Percentiles rank a stretch among this genome's conserved stretches.
phyloP scores from a whole-genome alignment of 2,329 filamentous ascomycete species.

The Periconia sp. region DNA sequence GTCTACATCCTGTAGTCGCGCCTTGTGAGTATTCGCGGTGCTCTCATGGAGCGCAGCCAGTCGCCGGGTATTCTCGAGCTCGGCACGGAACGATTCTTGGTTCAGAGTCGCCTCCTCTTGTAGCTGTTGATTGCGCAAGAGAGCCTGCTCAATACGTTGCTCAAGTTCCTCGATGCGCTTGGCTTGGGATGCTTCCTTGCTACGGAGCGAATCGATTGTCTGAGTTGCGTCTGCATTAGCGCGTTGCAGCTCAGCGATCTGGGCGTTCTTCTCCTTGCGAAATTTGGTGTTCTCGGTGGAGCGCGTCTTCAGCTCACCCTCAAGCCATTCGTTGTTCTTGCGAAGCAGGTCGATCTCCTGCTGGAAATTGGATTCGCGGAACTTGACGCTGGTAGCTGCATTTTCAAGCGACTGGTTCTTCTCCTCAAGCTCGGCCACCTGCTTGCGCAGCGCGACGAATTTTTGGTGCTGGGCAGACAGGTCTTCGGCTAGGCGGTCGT shows the following conservation, averaged over 20 bases:
- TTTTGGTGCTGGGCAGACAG: slow-evolving; percentile 89
- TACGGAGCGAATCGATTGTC: slow-evolving; percentile 76
- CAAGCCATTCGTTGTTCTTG: slow-evolving; percentile 91
- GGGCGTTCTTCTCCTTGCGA: slow-evolving; percentile 91
- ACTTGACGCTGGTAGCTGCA: slow-evolving; percentile 80
- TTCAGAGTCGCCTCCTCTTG: slow-evolving; percentile 81
- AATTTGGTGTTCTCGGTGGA: slow-evolving; percentile 85
- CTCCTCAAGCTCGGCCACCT: slow-evolving; percentile 82
- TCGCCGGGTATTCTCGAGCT: slow-evolving; percentile 80
- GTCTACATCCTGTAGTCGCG: slow-evolving; percentile 73
- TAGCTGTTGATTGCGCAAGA: slow-evolving; percentile 81
- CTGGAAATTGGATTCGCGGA: slow-evolving; percentile 86
- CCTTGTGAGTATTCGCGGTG: slow-evolving; percentile 73
- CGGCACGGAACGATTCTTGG: slow-evolving; percentile 86
- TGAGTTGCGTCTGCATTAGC: slow-evolving; percentile 84
- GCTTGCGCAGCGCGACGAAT: slow-evolving; percentile 80
- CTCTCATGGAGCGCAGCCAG: slow-evolving; percentile 83
- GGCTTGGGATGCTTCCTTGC: slow-evolving; percentile 80
- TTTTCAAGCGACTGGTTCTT: slow-evolving; percentile 82
- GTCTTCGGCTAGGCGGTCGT: slow-evolving; percentile 85
- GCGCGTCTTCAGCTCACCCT: slow-evolving; percentile 90
- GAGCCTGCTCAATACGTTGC: slow-evolving; percentile 83
- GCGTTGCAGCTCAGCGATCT: slow-evolving; percentile 86
- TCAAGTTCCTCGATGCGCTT: slow-evolving; percentile 83
- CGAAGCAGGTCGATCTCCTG: slow-evolving; percentile 90